Evolutionary conservation across 768 basidiomycete genomes (phyloP).

Genomic region (Podaxis rugospora): DNA sequence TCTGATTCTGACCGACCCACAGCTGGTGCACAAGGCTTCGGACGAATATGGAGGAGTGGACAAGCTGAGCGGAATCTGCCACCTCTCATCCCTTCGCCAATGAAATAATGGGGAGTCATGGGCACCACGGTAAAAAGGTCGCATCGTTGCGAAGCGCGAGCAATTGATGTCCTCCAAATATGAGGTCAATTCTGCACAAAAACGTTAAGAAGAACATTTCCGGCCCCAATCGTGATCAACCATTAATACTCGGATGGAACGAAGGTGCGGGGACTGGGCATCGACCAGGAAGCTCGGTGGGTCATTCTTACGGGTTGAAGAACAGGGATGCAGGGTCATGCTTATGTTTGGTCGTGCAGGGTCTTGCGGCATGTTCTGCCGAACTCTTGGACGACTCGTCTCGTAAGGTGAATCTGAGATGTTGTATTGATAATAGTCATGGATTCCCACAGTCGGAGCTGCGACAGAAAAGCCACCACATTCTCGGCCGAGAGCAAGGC

Average conservation of each 20-base stretch:
- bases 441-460: constrained; percentile 16
- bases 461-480: constrained; percentile 18
- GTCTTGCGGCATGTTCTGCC: constrained; percentile 11
- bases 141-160: background rate
- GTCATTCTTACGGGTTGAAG: background rate
- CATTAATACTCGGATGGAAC: constrained; percentile 1
- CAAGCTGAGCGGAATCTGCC: background rate
- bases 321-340: background rate
- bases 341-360: constrained; percentile 12
- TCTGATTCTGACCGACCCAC: background rate
- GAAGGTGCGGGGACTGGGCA: background rate
- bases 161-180: background rate
- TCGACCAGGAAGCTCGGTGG: background rate
- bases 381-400: constrained; percentile 1
- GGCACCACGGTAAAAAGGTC: constrained; percentile 6
- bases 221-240: background rate
- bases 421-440: constrained; percentile 12
- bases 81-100: background rate
- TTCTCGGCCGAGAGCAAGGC: constrained; percentile 10
- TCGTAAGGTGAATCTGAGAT: constrained; percentile 16
- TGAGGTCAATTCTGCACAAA: background rate
- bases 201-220: background rate
- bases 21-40: background rate
- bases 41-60: background rate
- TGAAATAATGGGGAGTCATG: constrained; percentile 4